phyloP scores from a whole-genome alignment of 148 eudicot species.

The Diospyros lotus region DNA sequence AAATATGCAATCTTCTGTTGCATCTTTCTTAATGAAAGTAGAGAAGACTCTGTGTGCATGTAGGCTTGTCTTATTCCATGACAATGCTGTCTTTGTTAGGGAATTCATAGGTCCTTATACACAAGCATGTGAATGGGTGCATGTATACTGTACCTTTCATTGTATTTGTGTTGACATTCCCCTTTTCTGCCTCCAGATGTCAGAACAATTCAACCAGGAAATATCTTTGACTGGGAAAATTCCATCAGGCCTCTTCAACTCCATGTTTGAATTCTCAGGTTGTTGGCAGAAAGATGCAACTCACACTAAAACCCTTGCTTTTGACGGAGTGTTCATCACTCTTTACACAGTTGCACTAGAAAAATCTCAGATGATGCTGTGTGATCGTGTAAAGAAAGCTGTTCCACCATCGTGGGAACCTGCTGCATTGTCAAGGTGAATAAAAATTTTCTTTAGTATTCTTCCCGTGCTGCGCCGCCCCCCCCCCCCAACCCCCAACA shows the following conservation, averaged over 20 bases:
- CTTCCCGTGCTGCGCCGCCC: not conserved
- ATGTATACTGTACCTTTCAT: not conserved
- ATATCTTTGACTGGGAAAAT: conserved; percentile 89
- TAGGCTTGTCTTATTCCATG: not conserved
- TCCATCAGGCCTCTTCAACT: conserved; percentile 89
- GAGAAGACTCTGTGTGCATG: not conserved
- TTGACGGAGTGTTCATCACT: conserved; percentile 90
- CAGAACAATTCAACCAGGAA: conserved; percentile 95
- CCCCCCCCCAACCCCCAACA: not conserved
- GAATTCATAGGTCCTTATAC: not conserved
- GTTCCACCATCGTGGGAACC: conserved; percentile 98
- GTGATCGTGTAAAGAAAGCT: conserved; percentile 84
- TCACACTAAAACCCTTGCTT: conserved; percentile 80
- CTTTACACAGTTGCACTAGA: conserved; percentile 83
- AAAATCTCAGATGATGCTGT: conserved; percentile 77
- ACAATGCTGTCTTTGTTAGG: not conserved
- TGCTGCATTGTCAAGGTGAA: conserved; percentile 87
- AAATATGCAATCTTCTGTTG: not conserved
- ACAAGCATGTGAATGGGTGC: not conserved
- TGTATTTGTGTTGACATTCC: conserved; percentile 2
- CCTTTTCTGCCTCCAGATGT: conserved; percentile 56
- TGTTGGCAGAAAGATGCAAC: conserved; percentile 98
- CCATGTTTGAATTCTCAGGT: conserved; percentile 92
- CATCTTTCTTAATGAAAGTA: not conserved
- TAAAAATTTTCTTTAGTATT: conserved; percentile 3